Evolutionary conservation across 345 rosid genomes (phyloP), one percentile per base, ranked within the genome.

Genomic region (Salix arbutifolia): DNA sequence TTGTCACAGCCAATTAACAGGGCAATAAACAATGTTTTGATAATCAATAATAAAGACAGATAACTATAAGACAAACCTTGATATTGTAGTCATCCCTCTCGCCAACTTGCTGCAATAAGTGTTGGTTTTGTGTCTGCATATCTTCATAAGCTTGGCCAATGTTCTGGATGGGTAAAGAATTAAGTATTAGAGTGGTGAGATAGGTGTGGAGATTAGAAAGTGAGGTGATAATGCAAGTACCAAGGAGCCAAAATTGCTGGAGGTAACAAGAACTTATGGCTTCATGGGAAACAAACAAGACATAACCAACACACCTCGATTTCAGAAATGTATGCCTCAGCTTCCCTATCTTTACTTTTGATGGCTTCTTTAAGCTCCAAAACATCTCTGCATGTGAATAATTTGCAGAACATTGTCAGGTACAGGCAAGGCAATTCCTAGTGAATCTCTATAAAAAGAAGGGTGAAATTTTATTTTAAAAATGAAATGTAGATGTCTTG

Each of bases 131-230:
- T 40, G 90, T 85, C 88, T 90, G 98, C 99, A 93, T 91, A 81
- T 91, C 98, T 85, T 93, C 97, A 71, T 91, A 96, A 74, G 98
- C 97, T 88, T 93, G 97, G 79, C 97, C 99, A 67, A 96, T 88
- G 68, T 93, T 96, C 99, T 96, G 84, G 44, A 80, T 23, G 46
- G 48, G 72, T n/a, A 72, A 21, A 23, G 23, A 68, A 65, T 33
- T 72, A 72, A 37, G 67, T 38, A 75, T 28, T 64, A 73, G 7
- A 42, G 48, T 31, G 19, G 48, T 31, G n/a, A 69, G 18, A 76
- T 35, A 37, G 38, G 58, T 18, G 10, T 21, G 62, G 67, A 75
- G 31, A 70, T 26, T 25, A 17, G 70, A 38, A 67, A 50, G 60
- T 19, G 8, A 64, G 9, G 64, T 28, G 66, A 35, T 37, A 78